phyloP scores from a whole-genome alignment of 2,329 filamentous ascomycete genomes.

The Colletotrichum neosansevieriae region DNA sequence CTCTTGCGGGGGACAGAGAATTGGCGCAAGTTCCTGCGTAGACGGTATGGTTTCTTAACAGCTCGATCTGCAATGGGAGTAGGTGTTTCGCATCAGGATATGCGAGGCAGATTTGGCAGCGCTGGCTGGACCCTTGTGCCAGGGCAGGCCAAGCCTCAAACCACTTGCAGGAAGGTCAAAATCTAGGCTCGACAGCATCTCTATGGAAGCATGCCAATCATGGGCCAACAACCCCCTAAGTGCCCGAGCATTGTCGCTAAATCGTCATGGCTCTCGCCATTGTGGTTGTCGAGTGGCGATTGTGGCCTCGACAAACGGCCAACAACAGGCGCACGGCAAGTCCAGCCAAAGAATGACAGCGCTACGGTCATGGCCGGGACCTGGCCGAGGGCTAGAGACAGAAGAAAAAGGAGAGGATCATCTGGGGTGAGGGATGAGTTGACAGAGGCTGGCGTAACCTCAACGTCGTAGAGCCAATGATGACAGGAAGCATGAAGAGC shows the following conservation, averaged over 20 bases:
- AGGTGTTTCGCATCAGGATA: constrained; percentile 13
- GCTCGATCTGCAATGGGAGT: background rate
- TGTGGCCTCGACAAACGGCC: constrained; percentile 21
- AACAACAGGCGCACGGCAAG: background rate
- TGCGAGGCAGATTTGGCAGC: constrained; percentile 3
- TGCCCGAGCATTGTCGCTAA: background rate
- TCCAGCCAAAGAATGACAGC: background rate
- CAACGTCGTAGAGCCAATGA: constrained; percentile 18
- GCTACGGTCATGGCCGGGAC: background rate
- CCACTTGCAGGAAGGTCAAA: background rate
- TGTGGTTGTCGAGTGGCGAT: constrained; percentile 15
- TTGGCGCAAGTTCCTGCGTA: background rate
- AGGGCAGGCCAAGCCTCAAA: background rate
- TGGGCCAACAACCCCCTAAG: background rate
- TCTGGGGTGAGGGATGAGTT: background rate
- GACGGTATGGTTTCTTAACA: background rate
- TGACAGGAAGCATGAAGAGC: background rate
- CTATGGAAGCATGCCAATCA: background rate
- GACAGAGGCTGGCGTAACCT: constrained; percentile 8
- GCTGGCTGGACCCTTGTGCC: constrained; percentile 3
- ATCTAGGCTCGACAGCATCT: too few relatives aligned
- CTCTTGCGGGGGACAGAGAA: background rate
- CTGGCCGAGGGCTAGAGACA: background rate
- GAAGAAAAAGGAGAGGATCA: background rate
- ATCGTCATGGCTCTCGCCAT: background rate